Conservation (phyloP, 2,329 filamentous ascomycete species). For the Clarireedia sp. region DNA sequence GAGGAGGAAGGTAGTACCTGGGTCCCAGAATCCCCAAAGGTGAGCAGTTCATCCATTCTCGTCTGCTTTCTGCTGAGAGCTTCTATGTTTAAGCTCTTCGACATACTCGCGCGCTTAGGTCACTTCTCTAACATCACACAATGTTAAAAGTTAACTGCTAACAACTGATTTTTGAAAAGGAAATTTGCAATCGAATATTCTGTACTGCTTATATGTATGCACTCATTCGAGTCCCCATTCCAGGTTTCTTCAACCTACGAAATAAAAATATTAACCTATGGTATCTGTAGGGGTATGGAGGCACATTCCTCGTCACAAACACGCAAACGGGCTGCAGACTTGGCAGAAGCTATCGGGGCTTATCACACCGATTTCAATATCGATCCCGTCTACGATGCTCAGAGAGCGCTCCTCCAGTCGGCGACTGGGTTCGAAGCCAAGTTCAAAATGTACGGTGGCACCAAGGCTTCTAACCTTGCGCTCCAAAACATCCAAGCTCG, state of each 20-base stretch:
- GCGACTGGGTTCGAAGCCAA: slow-evolving; percentile 52
- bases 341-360: slow-evolving; percentile 55
- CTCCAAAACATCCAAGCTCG: slow-evolving; percentile 59
- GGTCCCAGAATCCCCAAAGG: slow-evolving; percentile 37
- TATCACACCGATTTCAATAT: slow-evolving; percentile 63
- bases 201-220: no score
- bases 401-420: slow-evolving; percentile 41
- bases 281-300: slow-evolving; percentile 45
- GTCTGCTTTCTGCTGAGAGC: no score
- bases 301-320: slow-evolving; percentile 40
- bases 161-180: no score
- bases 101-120: no score
- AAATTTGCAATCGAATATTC: no score
- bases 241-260: no score
- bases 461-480: slow-evolving; percentile 40
- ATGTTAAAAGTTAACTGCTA: no score
- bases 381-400: slow-evolving; percentile 13
- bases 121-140: no score
- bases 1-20: slow-evolving; percentile 38
- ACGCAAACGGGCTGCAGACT: slow-evolving; percentile 53
- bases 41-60: slow-evolving; percentile 26
- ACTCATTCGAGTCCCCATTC: no score
- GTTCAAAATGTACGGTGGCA: slow-evolving; percentile 53
- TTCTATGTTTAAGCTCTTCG: no score
- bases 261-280: no score